Percentiles rank a stretch among this genome's conserved stretches.
Evolutionary conservation across 495 filamentous ascomycete genomes (phyloP).

Genomic region (Xylaria longipes): DNA sequence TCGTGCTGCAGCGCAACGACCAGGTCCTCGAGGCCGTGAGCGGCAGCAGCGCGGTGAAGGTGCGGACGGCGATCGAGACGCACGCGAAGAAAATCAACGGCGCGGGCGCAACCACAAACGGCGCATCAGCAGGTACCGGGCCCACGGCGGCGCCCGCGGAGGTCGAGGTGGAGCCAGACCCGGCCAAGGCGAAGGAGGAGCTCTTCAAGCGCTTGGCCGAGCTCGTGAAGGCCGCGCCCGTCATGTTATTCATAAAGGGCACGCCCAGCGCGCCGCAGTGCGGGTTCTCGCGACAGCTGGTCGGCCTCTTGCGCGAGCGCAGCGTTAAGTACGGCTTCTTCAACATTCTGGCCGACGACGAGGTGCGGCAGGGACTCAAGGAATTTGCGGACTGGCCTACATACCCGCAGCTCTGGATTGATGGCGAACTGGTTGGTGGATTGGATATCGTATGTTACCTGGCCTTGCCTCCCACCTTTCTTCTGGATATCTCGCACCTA

Average conservation of each 20-base stretch:
- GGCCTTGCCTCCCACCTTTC: neutral
- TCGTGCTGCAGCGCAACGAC: slow-evolving; percentile 76
- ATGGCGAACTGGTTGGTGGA: slow-evolving; percentile 85
- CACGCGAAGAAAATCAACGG: slow-evolving; percentile 53
- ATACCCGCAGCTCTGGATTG: slow-evolving; percentile 87
- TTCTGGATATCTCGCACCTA: neutral
- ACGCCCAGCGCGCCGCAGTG: slow-evolving; percentile 92
- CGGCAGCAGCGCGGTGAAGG: slow-evolving; percentile 83
- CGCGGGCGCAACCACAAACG: slow-evolving; percentile 41
- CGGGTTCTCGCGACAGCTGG: slow-evolving; percentile 90
- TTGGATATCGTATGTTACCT: slow-evolving; percentile 86
- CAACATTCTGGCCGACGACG: slow-evolving; percentile 97
- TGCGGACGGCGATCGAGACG: slow-evolving; percentile 81
- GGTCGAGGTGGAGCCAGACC: slow-evolving; percentile 43
- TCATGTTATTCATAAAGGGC: slow-evolving; percentile 97
- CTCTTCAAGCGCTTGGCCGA: slow-evolving; percentile 76
- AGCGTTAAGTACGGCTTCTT: slow-evolving; percentile 98
- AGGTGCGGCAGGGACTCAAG: slow-evolving; percentile 95
- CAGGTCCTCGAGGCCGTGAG: slow-evolving; percentile 79
- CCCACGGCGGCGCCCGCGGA: slow-evolving; percentile 38
- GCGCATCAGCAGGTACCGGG: slow-evolving; percentile 34
- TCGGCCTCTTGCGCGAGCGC: slow-evolving; percentile 81
- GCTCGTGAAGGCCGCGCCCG: slow-evolving; percentile 90
- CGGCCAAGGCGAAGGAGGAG: slow-evolving; percentile 74
- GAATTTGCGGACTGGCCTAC: slow-evolving; percentile 97